Percentiles rank a stretch among this genome's conserved stretches.
Conservation (phyloP, 2,329 filamentous ascomycete species). For the Aspergillus aculeatus region DNA sequence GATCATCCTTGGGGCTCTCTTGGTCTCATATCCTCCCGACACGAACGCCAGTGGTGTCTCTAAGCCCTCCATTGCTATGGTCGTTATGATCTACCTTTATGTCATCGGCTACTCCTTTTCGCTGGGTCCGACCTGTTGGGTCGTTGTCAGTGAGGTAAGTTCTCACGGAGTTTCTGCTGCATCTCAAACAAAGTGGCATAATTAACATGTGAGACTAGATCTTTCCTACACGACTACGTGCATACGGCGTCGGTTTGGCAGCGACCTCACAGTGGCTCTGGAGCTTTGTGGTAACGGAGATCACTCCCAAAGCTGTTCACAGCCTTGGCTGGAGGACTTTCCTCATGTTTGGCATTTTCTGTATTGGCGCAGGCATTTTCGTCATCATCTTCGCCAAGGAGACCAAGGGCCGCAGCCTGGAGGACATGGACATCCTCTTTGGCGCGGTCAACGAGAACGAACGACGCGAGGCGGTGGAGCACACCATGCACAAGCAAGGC, state of each 20-base stretch:
- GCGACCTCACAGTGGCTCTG: constrained; percentile 42
- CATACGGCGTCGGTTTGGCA: constrained; percentile 42
- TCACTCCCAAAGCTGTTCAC: constrained; percentile 42
- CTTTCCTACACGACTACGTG: constrained; percentile 41
- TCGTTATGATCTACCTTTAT: constrained; percentile 54
- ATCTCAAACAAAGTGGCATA: not conserved
- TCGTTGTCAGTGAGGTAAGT: constrained; percentile 34
- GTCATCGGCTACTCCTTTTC: constrained; percentile 29
- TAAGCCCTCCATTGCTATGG: constrained; percentile 33
- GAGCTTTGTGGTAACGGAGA: constrained; percentile 44
- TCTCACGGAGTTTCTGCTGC: not conserved
- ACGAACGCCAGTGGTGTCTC: constrained; percentile 28
- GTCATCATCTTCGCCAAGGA: constrained; percentile 41
- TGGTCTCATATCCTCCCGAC: constrained; percentile 35
- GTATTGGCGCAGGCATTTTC: constrained; percentile 37
- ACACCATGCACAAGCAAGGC: constrained; percentile 27
- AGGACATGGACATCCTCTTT: constrained; percentile 41
- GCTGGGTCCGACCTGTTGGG: constrained; percentile 35
- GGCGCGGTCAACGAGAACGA: constrained; percentile 27
- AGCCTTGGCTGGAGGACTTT: constrained; percentile 42
- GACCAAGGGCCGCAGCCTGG: constrained; percentile 38
- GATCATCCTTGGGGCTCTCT: constrained; percentile 39
- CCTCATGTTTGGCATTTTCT: constrained; percentile 45
- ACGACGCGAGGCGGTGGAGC: constrained; percentile 25
- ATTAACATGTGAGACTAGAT: constrained; percentile 24